These are phyloP conservation scores for Cryptosporidium tyzzeri DNA, from an alignment of 169 alveolate species.

Conservation along the genomic window DNA sequence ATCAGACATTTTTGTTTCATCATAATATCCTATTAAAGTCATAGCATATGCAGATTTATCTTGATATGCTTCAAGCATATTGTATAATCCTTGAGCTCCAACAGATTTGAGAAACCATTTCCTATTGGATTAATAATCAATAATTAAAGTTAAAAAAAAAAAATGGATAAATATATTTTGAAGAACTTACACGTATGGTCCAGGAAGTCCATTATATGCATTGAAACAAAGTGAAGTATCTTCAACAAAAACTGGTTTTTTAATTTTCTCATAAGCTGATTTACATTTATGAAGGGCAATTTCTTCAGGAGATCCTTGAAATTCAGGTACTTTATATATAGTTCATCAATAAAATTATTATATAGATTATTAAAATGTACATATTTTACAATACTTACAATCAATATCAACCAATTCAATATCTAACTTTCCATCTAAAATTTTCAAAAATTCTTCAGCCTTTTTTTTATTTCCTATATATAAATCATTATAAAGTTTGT, in stretches of 20 bases:
- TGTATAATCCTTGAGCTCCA: slow-evolving; percentile 89
- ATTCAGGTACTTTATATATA: slow-evolving; percentile 79
- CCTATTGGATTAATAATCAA: slow-evolving; percentile 64
- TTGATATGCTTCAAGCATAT: slow-evolving; percentile 87
- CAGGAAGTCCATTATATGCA: slow-evolving; percentile 93
- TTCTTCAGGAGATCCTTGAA: slow-evolving; percentile 84
- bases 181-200: slow-evolving; percentile 90
- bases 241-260: slow-evolving; percentile 88
- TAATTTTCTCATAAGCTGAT: slow-evolving; percentile 80
- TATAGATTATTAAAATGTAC: too few species aligned
- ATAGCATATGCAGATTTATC: slow-evolving; percentile 89
- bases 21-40: slow-evolving; percentile 87
- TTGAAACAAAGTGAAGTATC: slow-evolving; percentile 93
- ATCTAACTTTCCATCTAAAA: slow-evolving; percentile 7
- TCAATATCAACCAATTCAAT: slow-evolving; percentile 30
- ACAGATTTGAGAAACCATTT: slow-evolving; percentile 90
- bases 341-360: neutral
- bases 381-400: slow-evolving; percentile 3
- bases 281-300: slow-evolving; percentile 83
- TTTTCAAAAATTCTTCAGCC: slow-evolving; percentile 13
- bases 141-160: neutral
- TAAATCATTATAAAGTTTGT: neutral
- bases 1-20: slow-evolving; percentile 77
- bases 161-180: neutral
- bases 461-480: slow-evolving; percentile 38